Conservation (phyloP, 2,329 filamentous ascomycete genomes). For the Ophiognomonia clavigignenti-juglandacearum region DNA sequence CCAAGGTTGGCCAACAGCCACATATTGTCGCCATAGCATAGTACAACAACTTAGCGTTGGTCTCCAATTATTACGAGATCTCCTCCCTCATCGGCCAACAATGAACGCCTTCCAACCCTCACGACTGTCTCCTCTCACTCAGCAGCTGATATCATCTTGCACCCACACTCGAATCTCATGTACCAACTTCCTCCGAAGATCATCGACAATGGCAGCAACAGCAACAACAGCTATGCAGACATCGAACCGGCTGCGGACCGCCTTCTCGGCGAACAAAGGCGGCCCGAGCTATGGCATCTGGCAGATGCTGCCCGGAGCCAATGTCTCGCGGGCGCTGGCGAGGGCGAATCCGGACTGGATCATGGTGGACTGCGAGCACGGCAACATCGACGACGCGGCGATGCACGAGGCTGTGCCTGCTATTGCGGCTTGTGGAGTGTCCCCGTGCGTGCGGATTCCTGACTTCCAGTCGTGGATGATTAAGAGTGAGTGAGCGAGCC, state of each 20-base stretch:
- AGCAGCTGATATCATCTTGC: not conserved
- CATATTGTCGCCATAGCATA: too few species aligned
- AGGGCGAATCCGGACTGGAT: constrained; percentile 63
- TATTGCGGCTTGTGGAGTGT: constrained; percentile 49
- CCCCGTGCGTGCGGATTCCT: constrained; percentile 52
- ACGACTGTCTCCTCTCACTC: not conserved
- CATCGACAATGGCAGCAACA: constrained; percentile 16
- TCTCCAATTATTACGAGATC: not conserved
- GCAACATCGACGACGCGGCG: constrained; percentile 49
- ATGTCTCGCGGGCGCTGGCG: constrained; percentile 55
- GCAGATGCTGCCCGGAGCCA: constrained; percentile 60
- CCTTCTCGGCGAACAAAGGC: constrained; percentile 41
- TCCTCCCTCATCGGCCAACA: not conserved
- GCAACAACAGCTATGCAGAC: constrained; percentile 34
- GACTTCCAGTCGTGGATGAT: constrained; percentile 53
- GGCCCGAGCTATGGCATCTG: constrained; percentile 51
- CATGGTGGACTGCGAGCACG: constrained; percentile 55
- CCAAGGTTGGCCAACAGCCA: too few species aligned
- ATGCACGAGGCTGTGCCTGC: constrained; percentile 56
- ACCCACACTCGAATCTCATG: not conserved
- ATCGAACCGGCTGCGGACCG: constrained; percentile 44
- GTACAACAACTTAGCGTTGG: too few species aligned
- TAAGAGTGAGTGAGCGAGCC: constrained; percentile 38
- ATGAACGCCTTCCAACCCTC: not conserved
- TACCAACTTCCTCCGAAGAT: not conserved